Evolutionary conservation across 768 basidiomycete species (phyloP).

Genomic region (Strobilomyces confusus): DNA sequence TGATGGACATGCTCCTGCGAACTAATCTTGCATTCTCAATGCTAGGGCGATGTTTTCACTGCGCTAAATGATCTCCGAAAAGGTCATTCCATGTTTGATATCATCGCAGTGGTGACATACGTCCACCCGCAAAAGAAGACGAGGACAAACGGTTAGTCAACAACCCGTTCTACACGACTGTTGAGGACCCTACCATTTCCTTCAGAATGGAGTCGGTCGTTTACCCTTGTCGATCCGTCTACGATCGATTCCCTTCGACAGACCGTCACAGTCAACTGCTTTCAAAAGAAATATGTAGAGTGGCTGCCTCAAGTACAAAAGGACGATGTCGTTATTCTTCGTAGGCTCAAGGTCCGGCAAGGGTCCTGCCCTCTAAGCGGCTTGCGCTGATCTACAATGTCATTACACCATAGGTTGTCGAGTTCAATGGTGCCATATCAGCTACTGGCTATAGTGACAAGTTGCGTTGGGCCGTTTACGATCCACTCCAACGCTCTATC

Average conservation of each 20-base stretch:
- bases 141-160: slow-evolving; percentile 25
- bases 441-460: slow-evolving; percentile 45
- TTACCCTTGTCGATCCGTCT: slow-evolving; percentile 53
- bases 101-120: slow-evolving; percentile 31
- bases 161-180: not conserved
- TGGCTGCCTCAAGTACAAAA: slow-evolving; percentile 48
- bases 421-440: slow-evolving; percentile 28
- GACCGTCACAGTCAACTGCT: slow-evolving; percentile 45
- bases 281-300: slow-evolving; percentile 42
- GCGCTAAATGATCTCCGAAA: slow-evolving; percentile 13
- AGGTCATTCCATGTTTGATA: slow-evolving; percentile 20
- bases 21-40: slow-evolving; percentile 1
- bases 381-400: not conserved
- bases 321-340: slow-evolving; percentile 53
- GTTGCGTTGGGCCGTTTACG: slow-evolving; percentile 55
- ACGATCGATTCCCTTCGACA: slow-evolving; percentile 21
- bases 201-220: slow-evolving; percentile 44
- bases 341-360: slow-evolving; percentile 43
- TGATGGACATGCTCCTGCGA: not conserved
- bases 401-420: slow-evolving; percentile 27
- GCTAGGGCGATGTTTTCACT: slow-evolving; percentile 27
- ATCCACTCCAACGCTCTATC: slow-evolving; percentile 34
- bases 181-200: not conserved
- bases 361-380: not conserved
- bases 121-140: slow-evolving; percentile 15